Conservation (phyloP, 257 asterid genomes). For the Ballota nigra region DNA sequence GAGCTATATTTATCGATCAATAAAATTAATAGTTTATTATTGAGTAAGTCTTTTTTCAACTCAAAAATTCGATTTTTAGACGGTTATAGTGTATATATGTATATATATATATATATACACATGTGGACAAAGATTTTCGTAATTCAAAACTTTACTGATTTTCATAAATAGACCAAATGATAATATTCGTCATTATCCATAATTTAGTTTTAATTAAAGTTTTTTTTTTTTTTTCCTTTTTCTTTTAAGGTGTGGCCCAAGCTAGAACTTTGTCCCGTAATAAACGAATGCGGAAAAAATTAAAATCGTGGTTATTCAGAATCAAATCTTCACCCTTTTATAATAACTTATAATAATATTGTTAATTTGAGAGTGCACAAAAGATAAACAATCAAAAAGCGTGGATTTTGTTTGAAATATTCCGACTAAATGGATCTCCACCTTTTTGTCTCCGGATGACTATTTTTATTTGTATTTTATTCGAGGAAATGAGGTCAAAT, state of each 20-base stretch:
- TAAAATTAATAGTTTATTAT: no score
- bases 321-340: constrained; percentile 11
- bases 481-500: background rate
- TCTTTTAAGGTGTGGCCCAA: background rate
- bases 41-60: no score
- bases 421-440: constrained; percentile 25
- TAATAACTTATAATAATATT: background rate
- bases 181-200: background rate
- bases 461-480: background rate
- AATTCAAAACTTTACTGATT: background rate
- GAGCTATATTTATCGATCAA: no score
- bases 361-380: background rate
- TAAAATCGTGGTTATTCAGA: constrained; percentile 13
- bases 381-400: background rate
- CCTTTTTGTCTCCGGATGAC: constrained; percentile 29
- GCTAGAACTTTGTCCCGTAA: constrained; percentile 3
- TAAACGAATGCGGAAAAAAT: constrained; percentile 3
- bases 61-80: no score
- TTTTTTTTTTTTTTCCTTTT: no score
- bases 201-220: background rate
- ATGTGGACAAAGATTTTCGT: background rate
- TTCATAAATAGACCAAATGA: background rate
- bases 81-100: no score
- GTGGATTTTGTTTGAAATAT: constrained; percentile 20
- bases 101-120: background rate